Conservation (phyloP, 2,329 filamentous ascomycete genomes). For the Sclerotiophoma versabilis region DNA sequence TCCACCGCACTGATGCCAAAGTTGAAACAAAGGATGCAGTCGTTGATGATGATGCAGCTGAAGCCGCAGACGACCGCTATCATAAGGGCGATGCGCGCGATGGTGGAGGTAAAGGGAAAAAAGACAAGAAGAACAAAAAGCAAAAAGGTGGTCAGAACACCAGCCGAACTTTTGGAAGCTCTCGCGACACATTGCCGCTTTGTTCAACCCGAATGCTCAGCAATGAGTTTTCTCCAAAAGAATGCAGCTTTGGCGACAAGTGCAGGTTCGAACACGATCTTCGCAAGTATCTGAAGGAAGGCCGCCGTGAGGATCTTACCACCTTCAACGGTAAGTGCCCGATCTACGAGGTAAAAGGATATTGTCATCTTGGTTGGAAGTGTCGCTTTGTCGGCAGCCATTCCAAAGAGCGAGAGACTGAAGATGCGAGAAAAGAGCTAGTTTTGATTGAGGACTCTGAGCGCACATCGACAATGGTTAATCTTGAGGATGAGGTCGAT, state of each 20-base stretch:
- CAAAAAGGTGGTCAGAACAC: constrained; percentile 82
- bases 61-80: constrained; percentile 58
- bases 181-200: constrained; percentile 76
- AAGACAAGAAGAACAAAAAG: constrained; percentile 62
- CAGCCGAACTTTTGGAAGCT: constrained; percentile 79
- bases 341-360: constrained; percentile 76
- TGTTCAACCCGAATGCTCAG: constrained; percentile 76
- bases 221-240: constrained; percentile 79
- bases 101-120: constrained; percentile 52
- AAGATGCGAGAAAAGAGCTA: constrained; percentile 84
- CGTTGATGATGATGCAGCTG: constrained; percentile 65
- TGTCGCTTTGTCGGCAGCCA: constrained; percentile 91
- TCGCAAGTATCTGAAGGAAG: constrained; percentile 81
- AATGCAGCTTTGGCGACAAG: constrained; percentile 78
- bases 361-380: constrained; percentile 88
- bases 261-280: constrained; percentile 87
- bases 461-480: constrained; percentile 55
- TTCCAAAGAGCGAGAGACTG: constrained; percentile 77
- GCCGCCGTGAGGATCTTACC: constrained; percentile 79
- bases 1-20: constrained; percentile 39
- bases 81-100: constrained; percentile 51
- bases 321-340: constrained; percentile 83
- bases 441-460: constrained; percentile 68
- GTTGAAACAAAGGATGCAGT: constrained; percentile 34
- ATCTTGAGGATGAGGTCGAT: constrained; percentile 61